Evolutionary conservation across 495 filamentous ascomycete genomes (phyloP).

Genomic region (Acidomyces sp.): DNA sequence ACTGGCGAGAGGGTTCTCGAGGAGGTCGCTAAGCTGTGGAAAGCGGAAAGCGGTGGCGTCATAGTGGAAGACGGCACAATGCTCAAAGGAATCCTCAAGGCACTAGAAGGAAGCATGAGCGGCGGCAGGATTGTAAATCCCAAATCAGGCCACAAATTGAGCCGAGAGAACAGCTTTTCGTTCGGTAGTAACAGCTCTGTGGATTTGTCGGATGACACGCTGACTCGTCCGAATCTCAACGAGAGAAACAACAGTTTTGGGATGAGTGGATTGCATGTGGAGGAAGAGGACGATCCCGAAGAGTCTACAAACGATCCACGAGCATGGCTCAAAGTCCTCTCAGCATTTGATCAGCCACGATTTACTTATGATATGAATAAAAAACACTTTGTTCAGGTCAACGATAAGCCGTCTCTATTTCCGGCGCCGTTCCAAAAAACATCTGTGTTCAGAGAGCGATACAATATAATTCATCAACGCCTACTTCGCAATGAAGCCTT

Average conservation of each 20-base stretch:
- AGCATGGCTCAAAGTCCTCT: constrained; percentile 63
- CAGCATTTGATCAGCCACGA: constrained; percentile 76
- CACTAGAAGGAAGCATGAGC: constrained; percentile 68
- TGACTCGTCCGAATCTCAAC: constrained; percentile 18
- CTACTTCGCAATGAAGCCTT: constrained; percentile 87
- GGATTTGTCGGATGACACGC: constrained; percentile 3
- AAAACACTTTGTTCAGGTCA: constrained; percentile 66
- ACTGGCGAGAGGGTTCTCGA: constrained; percentile 84
- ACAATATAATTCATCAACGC: constrained; percentile 79
- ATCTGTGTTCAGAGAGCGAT: constrained; percentile 71
- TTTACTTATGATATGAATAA: constrained; percentile 72
- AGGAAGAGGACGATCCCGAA: constrained; percentile 45
- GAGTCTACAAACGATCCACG: constrained; percentile 48
- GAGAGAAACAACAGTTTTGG: constrained; percentile 49
- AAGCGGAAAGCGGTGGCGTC: constrained; percentile 64
- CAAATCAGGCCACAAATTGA: constrained; percentile 28
- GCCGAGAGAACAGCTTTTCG: constrained; percentile 46
- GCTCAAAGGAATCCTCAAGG: constrained; percentile 67
- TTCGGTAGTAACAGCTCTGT: constrained; percentile 22
- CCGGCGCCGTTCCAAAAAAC: constrained; percentile 73
- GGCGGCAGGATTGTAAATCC: constrained; percentile 50
- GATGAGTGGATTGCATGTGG: constrained; percentile 44
- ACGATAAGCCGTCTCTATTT: constrained; percentile 59
- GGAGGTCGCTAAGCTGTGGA: constrained; percentile 82
- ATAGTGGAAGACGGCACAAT: constrained; percentile 78